Percentiles rank a stretch among this genome's conserved stretches.
Evolutionary conservation across 495 filamentous ascomycete species (phyloP).

Genomic region (Darksidea phi): DNA sequence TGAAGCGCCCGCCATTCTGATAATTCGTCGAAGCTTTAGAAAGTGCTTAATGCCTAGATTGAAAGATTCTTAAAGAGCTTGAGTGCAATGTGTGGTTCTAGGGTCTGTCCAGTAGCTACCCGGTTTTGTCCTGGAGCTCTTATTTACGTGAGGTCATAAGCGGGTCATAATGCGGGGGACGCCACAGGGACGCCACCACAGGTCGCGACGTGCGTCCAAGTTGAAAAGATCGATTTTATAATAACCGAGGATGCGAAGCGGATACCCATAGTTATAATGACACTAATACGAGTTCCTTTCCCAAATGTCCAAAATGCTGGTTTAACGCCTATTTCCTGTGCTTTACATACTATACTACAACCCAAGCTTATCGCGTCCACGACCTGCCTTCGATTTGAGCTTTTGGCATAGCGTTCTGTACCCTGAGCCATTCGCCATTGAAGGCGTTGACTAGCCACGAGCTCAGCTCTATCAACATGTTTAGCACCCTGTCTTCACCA

Average conservation of each 20-base stretch:
- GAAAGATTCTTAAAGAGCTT: neutral
- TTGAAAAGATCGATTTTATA: too few species aligned
- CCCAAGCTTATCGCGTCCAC: neutral
- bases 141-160: slow-evolving; percentile 6
- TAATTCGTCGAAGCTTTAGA: neutral
- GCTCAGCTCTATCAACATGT: slow-evolving; percentile 60
- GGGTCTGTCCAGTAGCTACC: neutral
- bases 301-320: too few species aligned
- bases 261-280: too few species aligned
- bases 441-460: slow-evolving; percentile 97
- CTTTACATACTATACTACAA: too few species aligned
- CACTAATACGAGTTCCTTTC: too few species aligned
- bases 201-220: too few species aligned
- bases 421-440: slow-evolving; percentile 89
- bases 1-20: slow-evolving; percentile 47
- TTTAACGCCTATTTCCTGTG: too few species aligned
- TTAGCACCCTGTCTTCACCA: slow-evolving; percentile 11
- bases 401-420: slow-evolving; percentile 64
- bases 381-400: slow-evolving; percentile 13
- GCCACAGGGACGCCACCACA: neutral
- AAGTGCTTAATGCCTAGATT: neutral
- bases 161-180: slow-evolving; percentile 8
- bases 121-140: neutral
- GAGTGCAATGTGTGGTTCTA: neutral
- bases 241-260: too few species aligned